Evolutionary conservation across 2,329 filamentous ascomycete genomes (phyloP).

Genomic region (Trichophyton simii): DNA sequence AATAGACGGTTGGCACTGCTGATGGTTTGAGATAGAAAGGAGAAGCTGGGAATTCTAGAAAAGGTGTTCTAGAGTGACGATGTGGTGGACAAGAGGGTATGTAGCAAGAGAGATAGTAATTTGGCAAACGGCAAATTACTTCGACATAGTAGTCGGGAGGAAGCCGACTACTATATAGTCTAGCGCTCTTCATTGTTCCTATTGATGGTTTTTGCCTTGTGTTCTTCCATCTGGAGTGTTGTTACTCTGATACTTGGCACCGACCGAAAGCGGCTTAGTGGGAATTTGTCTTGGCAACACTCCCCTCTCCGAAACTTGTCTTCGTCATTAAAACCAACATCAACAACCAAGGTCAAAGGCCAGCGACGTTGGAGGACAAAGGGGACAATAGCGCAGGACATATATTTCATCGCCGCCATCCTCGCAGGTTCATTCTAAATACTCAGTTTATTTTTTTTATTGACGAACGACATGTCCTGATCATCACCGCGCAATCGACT

Average conservation of each 20-base stretch:
- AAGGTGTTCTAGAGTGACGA: too few species aligned
- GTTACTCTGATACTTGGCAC: not conserved
- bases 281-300: not conserved
- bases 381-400: not conserved
- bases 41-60: too few species aligned
- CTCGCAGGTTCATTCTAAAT: not conserved
- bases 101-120: too few species aligned
- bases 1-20: too few species aligned
- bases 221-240: not conserved
- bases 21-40: too few species aligned
- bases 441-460: not conserved
- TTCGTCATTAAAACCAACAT: constrained; percentile 1
- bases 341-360: not conserved
- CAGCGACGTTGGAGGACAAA: not conserved
- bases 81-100: too few species aligned
- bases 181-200: not conserved
- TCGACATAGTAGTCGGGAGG: not conserved
- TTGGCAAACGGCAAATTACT: not conserved
- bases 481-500: not conserved
- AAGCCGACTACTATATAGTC: not conserved
- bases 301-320: not conserved
- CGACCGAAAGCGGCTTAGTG: not conserved
- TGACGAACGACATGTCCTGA: not conserved
- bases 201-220: not conserved
- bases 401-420: not conserved